Evolutionary conservation across 75 land plant species (phyloP).

Genomic region (Azolla pinnata): DNA sequence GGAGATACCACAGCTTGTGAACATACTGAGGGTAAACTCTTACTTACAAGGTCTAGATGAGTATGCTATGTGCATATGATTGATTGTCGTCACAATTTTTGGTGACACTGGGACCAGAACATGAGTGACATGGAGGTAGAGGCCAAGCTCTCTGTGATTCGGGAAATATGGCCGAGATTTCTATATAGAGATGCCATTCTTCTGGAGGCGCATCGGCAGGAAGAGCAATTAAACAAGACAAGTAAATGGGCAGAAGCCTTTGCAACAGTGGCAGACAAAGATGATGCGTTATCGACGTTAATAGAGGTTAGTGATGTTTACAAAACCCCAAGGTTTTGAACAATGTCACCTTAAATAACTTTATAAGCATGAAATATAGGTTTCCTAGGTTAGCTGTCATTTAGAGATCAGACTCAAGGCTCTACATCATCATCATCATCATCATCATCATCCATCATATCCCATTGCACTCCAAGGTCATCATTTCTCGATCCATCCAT

Average conservation of each 20-base stretch:
- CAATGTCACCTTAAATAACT: background rate
- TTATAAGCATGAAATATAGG: background rate
- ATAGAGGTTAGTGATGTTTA: conserved; percentile 45
- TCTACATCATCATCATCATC: no score
- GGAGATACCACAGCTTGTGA: conserved; percentile 60
- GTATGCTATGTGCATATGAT: background rate
- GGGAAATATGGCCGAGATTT: conserved; percentile 69
- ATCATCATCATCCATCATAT: no score
- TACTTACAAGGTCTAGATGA: background rate
- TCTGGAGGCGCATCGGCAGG: conserved; percentile 79
- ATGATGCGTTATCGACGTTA: conserved; percentile 82
- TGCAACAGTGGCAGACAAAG: conserved; percentile 39
- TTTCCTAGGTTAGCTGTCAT: background rate
- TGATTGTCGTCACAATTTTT: conserved; percentile 2
- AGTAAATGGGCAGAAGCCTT: conserved; percentile 59
- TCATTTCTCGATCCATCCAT: background rate
- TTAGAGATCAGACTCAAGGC: no score
- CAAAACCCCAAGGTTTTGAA: background rate
- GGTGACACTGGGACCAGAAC: conserved; percentile 25
- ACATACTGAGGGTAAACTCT: conserved; percentile 56
- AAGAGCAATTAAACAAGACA: conserved; percentile 17
- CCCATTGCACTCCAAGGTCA: background rate
- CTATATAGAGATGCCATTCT: conserved; percentile 59
- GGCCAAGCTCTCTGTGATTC: conserved; percentile 54
- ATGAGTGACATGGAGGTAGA: conserved; percentile 58